These are phyloP conservation scores for Austroboletus olivaceoglutinosus DNA, from an alignment of 1,284 basidiomycete species.

Conservation along the genomic window DNA sequence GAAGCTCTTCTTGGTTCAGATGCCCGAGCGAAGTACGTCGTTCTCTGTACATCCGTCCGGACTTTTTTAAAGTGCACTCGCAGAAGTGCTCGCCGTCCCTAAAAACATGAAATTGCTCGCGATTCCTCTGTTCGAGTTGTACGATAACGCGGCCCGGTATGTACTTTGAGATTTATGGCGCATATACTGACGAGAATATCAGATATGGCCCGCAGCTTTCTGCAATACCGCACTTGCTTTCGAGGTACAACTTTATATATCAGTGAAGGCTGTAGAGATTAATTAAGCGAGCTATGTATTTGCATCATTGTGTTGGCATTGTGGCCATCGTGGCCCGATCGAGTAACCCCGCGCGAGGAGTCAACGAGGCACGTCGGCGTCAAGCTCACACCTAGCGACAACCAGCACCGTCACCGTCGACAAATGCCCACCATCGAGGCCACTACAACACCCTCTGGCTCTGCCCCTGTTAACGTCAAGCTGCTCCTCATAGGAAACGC, in stretches of 20 bases:
- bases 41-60: no score
- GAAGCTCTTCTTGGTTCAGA: constrained; percentile 92
- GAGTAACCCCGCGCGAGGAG: constrained; percentile 16
- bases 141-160: constrained; percentile 91
- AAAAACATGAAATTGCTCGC: constrained; percentile 98
- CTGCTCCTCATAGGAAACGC: constrained; percentile 83
- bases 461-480: constrained; percentile 48
- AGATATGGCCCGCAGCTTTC: constrained; percentile 76
- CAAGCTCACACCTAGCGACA: constrained; percentile 6
- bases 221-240: constrained; percentile 91
- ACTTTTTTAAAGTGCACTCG: not conserved
- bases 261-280: constrained; percentile 38
- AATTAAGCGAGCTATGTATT: not conserved
- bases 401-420: not conserved
- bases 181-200: not conserved
- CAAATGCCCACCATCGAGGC: constrained; percentile 20
- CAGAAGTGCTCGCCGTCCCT: constrained; percentile 94
- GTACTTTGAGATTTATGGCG: constrained; percentile 9
- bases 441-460: constrained; percentile 12
- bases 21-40: constrained; percentile 85
- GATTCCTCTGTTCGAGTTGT: constrained; percentile 94
- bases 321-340: constrained; percentile 11
- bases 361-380: constrained; percentile 19
- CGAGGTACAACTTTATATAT: constrained; percentile 79
- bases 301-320: not conserved